These are phyloP conservation scores for Sesbania bispinosa DNA, from an alignment of 306 rosid genomes.

Conservation along the genomic window DNA sequence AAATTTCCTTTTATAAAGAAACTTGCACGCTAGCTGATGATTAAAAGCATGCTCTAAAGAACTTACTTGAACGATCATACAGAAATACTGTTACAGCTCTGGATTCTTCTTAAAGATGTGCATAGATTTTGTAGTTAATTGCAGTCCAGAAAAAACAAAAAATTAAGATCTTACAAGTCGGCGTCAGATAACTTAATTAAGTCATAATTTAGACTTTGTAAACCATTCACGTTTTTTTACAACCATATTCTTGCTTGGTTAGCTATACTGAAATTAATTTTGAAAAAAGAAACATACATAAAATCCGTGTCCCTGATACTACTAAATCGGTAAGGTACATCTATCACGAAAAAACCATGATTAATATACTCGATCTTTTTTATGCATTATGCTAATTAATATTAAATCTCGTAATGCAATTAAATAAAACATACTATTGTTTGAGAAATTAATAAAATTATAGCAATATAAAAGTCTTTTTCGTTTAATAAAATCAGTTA, in stretches of 20 bases:
- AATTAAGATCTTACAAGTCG: constrained; percentile 21
- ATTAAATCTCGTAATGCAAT: constrained; percentile 3
- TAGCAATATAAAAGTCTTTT: too few relatives aligned
- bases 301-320: not conserved
- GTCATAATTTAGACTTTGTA: constrained; percentile 23
- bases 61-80: not conserved
- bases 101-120: constrained; percentile 11
- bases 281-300: too few relatives aligned
- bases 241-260: too few relatives aligned
- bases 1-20: not conserved
- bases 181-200: not conserved
- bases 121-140: not conserved
- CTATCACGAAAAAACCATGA: constrained; percentile 11
- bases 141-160: not conserved
- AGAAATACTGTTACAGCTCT: not conserved
- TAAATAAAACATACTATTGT: constrained; percentile 8
- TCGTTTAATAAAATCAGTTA: too few relatives aligned
- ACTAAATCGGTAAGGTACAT: not conserved
- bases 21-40: not conserved
- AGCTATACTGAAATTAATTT: not conserved
- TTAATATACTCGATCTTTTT: too few relatives aligned
- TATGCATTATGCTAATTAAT: too few relatives aligned
- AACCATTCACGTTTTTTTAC: too few relatives aligned
- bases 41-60: constrained; percentile 1
- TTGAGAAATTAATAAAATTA: too few relatives aligned